Evolutionary conservation across 495 filamentous ascomycete species (phyloP), one percentile per base, ranked within the genome.

Genomic region (Xylaria curta): DNA sequence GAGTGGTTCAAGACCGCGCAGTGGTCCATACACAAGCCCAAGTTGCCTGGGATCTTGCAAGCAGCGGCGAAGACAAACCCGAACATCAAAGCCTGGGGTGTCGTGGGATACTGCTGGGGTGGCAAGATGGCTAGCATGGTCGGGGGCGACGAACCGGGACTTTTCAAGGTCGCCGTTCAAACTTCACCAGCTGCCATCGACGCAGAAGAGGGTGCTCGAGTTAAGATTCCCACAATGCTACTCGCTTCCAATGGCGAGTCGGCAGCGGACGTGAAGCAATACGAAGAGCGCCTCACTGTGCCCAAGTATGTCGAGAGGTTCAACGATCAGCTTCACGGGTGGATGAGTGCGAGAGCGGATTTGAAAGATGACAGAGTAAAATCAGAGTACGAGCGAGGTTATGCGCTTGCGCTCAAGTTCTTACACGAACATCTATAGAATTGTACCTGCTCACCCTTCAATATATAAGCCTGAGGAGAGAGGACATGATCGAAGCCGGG

Each of bases 301-400:
- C 80, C 85, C 42, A 86, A 90, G 51, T 78, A 88, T 46, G 85
- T 92, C 2, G 87, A 91, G 82, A 91, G 86, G 46, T 92, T 88
- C 65, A 51, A 82, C 3, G 84, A 86, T 36, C 90, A 92, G 82
- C 82, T 91, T 10, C 90, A 92, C 74, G 90, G 90, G 19, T 93
- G 85, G 80, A 92, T 93, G 91, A 89, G 88, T 66, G 91, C 91
- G 6, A 64, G 69, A 8, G 85, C 81, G 31, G 82, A 91, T 71
- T 72, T 92, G 40, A 85, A 88, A 76, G 77, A 92, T 72, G 78
- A 79, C 5, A 81, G 84, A 73, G 87, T 89, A 15, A 83, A 81
- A 70, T 84, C 82, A 74, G 89, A 89, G 75, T 92, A 91, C 78
- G 89, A 91, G 82, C 80, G 87, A 59, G 90, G 89, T 0, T 92